Percentiles rank a stretch among this genome's conserved stretches.
Conservation (phyloP, 1,284 basidiomycete genomes). For the Microbotryum scabiosae region DNA sequence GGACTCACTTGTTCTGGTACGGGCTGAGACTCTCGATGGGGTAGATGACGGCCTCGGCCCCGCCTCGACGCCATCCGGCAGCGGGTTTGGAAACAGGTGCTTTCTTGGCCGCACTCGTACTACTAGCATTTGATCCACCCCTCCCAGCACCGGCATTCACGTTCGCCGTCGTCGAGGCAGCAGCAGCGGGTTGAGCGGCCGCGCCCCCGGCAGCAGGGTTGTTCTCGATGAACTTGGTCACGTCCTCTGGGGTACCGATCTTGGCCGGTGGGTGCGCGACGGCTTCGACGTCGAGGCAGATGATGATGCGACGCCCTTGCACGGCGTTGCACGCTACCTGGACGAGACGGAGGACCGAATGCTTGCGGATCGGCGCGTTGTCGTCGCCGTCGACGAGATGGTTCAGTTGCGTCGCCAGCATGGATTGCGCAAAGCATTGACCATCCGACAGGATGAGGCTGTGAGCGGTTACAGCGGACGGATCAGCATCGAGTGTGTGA, state of each 20-base stretch:
- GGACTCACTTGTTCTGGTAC: constrained; percentile 76
- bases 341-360: constrained; percentile 64
- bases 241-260: constrained; percentile 57
- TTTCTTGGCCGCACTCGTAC: constrained; percentile 12
- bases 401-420: constrained; percentile 92
- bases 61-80: constrained; percentile 4
- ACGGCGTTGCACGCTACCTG: constrained; percentile 77
- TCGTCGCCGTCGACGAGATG: constrained; percentile 50
- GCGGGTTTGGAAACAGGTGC: constrained; percentile 16
- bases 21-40: constrained; percentile 94
- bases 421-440: constrained; percentile 72
- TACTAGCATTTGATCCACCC: constrained; percentile 27
- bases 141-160: neutral
- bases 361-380: constrained; percentile 58
- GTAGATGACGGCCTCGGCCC: constrained; percentile 48
- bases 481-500: constrained; percentile 41
- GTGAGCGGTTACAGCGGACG: constrained; percentile 9
- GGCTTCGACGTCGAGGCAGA: constrained; percentile 56
- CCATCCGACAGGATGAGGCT: constrained; percentile 59
- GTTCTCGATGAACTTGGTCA: constrained; percentile 36
- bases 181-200: neutral
- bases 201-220: constrained; percentile 31
- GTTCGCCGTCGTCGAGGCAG: neutral
- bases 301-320: constrained; percentile 74
- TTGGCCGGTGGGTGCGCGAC: constrained; percentile 50